Base-by-base conservation (phyloP, 179 eudicot genomes). In the Nepenthes alata region DNA sequence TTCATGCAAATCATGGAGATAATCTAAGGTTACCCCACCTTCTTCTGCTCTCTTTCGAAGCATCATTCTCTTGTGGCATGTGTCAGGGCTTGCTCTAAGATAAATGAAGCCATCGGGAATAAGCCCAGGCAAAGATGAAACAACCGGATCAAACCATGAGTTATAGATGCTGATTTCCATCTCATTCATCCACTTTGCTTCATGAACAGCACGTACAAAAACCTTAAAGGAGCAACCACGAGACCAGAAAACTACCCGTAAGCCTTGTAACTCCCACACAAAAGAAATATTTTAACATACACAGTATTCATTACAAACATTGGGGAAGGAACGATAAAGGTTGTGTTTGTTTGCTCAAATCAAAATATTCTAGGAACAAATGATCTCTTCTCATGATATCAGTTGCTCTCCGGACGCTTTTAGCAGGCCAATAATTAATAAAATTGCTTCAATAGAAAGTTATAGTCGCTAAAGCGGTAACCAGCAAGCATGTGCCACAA, bases 121-220 rank as follows among this genome's bases (percentile, higher is more conserved):
- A 61, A 91, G 96, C 47, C 97, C 97, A 55, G 97, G 97, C 73
- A 88, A 74, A 59, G 80, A 74, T 39, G 97, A 88, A 55, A 91
- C 97, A 39, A 91, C 96, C 9, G 97, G 97, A 64, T 91, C 94
- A 71, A 91, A 91, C 97, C 97, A 91, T 9, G 97, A 91, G 72
- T 91, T 96, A n/a, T 88, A 91, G 37, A 91, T 91, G 82, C 94
- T 91, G 55, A 91, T 91, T 75, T 91, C 97, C 97, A 91, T 91
- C 80, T 91, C 96, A 67, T 75, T 91, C 97, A 91, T 91, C 96
- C 96, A 91, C 41, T 91, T 91, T 48, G 97, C 96, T 78, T 91
- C 97, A 81, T 91, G 97, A 67, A 91, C 97, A 57, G 97, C 97
- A 64, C 97, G 85, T 58, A 91, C 97, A 78, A 91, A 91, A 52